A percentile compares a stretch with the other conserved stretches of the same genome.
phyloP scores from a whole-genome alignment of 352 stramenopile species.

The Phytophthora citrophthora region DNA sequence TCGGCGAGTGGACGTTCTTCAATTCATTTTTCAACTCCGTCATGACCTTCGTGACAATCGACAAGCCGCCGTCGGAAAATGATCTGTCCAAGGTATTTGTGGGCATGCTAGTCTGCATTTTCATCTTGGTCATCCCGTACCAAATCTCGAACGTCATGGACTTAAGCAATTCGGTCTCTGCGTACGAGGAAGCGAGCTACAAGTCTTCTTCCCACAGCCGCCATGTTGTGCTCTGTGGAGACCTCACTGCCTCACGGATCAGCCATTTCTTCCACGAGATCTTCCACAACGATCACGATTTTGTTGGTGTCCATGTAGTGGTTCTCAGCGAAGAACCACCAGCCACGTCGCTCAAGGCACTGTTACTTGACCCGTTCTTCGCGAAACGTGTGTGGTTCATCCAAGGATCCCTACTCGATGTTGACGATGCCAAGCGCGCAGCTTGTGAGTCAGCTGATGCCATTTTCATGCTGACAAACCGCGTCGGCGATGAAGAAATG shows the following conservation, averaged over 20 bases:
- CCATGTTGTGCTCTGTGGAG: slow-evolving; percentile 85
- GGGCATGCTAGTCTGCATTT: slow-evolving; percentile 79
- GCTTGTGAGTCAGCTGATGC: slow-evolving; percentile 67
- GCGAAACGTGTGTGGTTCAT: slow-evolving; percentile 86
- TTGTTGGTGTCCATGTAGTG: slow-evolving; percentile 79
- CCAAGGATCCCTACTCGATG: slow-evolving; percentile 79
- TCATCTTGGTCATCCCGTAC: slow-evolving; percentile 88
- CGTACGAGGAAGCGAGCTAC: slow-evolving; percentile 78
- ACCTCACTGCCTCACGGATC: slow-evolving; percentile 82
- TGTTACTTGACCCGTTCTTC: slow-evolving; percentile 87
- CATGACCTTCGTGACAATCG: slow-evolving; percentile 88
- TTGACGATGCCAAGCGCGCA: slow-evolving; percentile 78
- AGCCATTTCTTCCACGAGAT: slow-evolving; percentile 89
- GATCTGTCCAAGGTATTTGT: slow-evolving; percentile 84
- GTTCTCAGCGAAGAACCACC: slow-evolving; percentile 82
- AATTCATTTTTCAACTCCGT: slow-evolving; percentile 91
- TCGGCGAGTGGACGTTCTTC: slow-evolving; percentile 89
- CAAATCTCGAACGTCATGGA: slow-evolving; percentile 86
- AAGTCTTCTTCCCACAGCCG: slow-evolving; percentile 65
- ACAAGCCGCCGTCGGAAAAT: slow-evolving; percentile 84
- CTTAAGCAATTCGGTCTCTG: slow-evolving; percentile 74
- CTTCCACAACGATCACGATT: slow-evolving; percentile 89
- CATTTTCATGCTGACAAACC: slow-evolving; percentile 82
- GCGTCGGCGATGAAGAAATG: slow-evolving; percentile 70
- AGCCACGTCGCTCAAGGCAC: slow-evolving; percentile 71